A percentile compares a stretch with the other conserved stretches of the same genome.
Evolutionary conservation across 768 basidiomycete species (phyloP).

Genomic region (Kwoniella dejecticola): DNA sequence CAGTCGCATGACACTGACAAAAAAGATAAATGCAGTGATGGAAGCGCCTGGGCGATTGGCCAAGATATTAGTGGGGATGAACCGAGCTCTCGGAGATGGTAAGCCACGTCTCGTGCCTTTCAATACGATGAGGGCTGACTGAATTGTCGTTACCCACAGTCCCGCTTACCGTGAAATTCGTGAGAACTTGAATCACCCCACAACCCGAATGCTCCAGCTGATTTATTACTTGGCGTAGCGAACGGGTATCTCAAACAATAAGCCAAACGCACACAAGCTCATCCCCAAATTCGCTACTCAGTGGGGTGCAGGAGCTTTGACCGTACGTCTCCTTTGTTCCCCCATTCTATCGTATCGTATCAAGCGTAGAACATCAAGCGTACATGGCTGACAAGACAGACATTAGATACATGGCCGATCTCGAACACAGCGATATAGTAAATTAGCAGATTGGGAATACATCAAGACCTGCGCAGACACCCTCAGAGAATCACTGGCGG

Average conservation of each 20-base stretch:
- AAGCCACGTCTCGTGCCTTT: constrained; percentile 18
- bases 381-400: neutral
- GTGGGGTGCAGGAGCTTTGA: constrained; percentile 64
- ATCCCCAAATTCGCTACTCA: constrained; percentile 72
- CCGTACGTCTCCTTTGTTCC: constrained; percentile 56
- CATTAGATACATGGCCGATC: constrained; percentile 95
- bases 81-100: constrained; percentile 76
- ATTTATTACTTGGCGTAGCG: constrained; percentile 57
- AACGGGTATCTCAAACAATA: constrained; percentile 82
- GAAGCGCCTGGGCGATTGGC: constrained; percentile 79
- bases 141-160: too few species aligned
- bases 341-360: too few species aligned
- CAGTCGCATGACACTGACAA: neutral
- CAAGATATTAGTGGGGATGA: constrained; percentile 88
- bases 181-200: too few species aligned
- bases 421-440: constrained; percentile 89
- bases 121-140: neutral
- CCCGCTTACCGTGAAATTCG: constrained; percentile 64
- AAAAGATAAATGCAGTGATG: constrained; percentile 70
- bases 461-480: constrained; percentile 82
- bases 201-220: too few species aligned
- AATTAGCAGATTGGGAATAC: constrained; percentile 91
- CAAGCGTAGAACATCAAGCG: too few species aligned
- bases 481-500: constrained; percentile 61
- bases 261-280: constrained; percentile 83